Evolutionary conservation across 208 protist genomes (phyloP), one percentile per base, ranked within the genome.

Genomic region (Leishmania aethiopica): DNA sequence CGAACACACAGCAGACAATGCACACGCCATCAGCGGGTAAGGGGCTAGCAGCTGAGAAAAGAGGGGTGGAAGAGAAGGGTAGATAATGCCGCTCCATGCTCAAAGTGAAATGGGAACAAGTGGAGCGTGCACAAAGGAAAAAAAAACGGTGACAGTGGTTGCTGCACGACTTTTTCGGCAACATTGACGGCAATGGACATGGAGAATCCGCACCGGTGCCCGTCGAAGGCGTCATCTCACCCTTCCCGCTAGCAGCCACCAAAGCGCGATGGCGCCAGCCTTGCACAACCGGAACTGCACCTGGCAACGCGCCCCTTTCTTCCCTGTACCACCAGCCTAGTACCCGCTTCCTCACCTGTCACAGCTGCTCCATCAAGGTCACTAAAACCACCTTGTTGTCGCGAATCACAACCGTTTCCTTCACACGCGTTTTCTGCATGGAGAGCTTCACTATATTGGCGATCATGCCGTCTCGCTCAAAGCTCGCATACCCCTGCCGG

Each of bases 401-500:
- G 32, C 81, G 83, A 35, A 97, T 78, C 59, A 95, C 92, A 70
- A 96, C 78, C 3, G 92, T 95, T 76, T 97, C 91, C 78, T 90
- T 93, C 28, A 97, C 87, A 19, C 66, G 78, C 1, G 90, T 79
- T 59, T 82, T 71, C 69, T 89, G 85, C 45, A 90, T 70, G 49
- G 87, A 67, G 67, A 87, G 86, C 70, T 92, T 92, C 17, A 87
- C 83, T 28, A 89, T 85, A 13, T 89, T 85, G 0, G 87, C 79
- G 28, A 97, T 88, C 42, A 75, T 91, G 37, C 94, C 94, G 62
- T 94, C 88, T 22, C 92, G 84, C 81, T 97, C 92, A 88, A 96
- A 96, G 35, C 82, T 94, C 1, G 94, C 94, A 73, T 91, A 95
- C 28, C 94, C 91, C 42, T 95, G 87, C 1, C 88, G 82, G 62